Base-by-base conservation (phyloP, 106 monocot species). In the Acanthochlamys bracteata region DNA sequence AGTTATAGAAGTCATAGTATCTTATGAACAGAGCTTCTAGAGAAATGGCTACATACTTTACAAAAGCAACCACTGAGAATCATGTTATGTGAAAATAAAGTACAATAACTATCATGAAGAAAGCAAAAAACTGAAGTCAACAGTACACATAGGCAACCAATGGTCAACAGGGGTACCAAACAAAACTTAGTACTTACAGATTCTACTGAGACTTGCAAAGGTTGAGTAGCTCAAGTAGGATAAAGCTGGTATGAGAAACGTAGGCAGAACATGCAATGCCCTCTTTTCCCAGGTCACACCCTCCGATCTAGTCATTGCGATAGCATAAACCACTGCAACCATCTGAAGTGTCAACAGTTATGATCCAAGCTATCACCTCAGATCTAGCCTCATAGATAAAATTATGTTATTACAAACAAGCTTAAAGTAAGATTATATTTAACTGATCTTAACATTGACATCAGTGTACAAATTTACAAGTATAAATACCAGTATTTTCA, bases 221-320 rank as follows among this genome's bases (percentile, higher is more conserved):
- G 61, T 21, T 43, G 79, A 78, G 75, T 85, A 82, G 39, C 79
- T 46, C n/a, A 66, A 68, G 71, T 55, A 82, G 61, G 76, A 71
- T 39, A 89, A 64, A 57, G 21, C 73, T 66, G 89, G 89, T 27
- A 79, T 71, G 42, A 85, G 11, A 74, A 89, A 82, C 68, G 72
- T 79, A 19, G 89, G 89, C 54, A 82, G 68, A 61, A 82, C 64
- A 53, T 71, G 61, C 57, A 89, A 15, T 27, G 79, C 76, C 72
- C 79, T 85, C 76, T 74, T 85, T 27, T 71, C 55, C 76, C 89
- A 85, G 40, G 42, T 61, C 58, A 79, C 59, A 60, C 85, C 82
- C 42, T 66, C 7, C 57, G 79, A 65, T 61, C 79, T 85, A 56
- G 80, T 70, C 24, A 69, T 77, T 58, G 74, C 55, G 46, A 85